Conservation (phyloP, 495 filamentous ascomycete species). For the Penicillium waksmanii region DNA sequence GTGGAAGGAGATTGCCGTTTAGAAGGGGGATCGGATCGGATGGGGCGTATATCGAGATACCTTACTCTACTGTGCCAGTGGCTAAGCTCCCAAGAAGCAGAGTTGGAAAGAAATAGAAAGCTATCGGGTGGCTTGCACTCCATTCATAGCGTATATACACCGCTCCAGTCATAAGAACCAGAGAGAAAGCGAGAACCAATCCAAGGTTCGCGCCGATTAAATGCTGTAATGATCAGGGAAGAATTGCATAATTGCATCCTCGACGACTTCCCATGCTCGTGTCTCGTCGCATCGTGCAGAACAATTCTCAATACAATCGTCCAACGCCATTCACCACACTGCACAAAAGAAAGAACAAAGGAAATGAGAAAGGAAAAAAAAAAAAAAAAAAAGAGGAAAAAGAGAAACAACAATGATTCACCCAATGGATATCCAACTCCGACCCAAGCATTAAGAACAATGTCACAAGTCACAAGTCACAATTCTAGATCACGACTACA, state of each 20-base stretch:
- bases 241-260: not conserved
- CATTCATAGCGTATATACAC: constrained; percentile 25
- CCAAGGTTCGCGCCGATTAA: constrained; percentile 31
- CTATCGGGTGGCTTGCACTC: not conserved
- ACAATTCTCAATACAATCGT: constrained; percentile 18
- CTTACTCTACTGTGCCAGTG: no score
- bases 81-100: not conserved
- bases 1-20: constrained; percentile 33
- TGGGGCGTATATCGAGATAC: not conserved
- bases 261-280: constrained; percentile 29
- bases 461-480: constrained; percentile 2
- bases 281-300: constrained; percentile 36
- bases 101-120: not conserved
- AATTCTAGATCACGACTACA: constrained; percentile 48
- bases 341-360: constrained; percentile 23
- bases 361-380: constrained; percentile 24
- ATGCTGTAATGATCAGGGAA: constrained; percentile 30
- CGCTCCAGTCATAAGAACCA: constrained; percentile 1
- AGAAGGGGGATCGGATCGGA: not conserved
- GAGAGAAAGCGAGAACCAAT: constrained; percentile 23
- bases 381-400: constrained; percentile 22
- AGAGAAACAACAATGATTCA: constrained; percentile 23
- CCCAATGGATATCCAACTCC: constrained; percentile 28
- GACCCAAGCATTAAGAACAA: constrained; percentile 25
- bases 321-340: constrained; percentile 23